Evolutionary conservation across 768 basidiomycete species (phyloP).

Genomic region (Auricularia heimuer): DNA sequence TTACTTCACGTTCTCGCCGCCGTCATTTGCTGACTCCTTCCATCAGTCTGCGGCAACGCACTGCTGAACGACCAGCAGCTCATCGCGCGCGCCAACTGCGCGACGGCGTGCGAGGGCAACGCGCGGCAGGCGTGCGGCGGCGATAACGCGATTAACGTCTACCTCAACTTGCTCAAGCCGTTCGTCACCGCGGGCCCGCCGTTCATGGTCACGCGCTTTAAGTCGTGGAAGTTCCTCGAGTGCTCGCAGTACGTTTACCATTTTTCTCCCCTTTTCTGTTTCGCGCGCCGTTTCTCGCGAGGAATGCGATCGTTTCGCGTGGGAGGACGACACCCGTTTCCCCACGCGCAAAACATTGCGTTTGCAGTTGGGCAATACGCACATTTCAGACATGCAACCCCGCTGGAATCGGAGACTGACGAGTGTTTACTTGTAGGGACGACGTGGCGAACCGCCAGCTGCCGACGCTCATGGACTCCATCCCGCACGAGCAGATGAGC

Average conservation of each 20-base stretch:
- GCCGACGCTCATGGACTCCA: not conserved
- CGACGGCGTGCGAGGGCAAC: not conserved
- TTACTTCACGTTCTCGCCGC: too few species aligned
- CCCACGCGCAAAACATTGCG: too few species aligned
- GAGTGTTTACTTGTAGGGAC: not conserved
- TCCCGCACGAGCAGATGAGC: conserved; percentile 1
- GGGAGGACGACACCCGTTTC: too few species aligned
- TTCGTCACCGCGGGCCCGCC: not conserved
- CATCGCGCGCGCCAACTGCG: not conserved
- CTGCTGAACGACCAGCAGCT: not conserved
- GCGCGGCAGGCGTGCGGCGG: not conserved
- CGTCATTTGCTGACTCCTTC: not conserved
- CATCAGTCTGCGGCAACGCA: not conserved
- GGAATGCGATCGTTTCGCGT: too few species aligned
- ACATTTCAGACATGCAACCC: too few species aligned
- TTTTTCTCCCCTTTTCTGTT: not conserved
- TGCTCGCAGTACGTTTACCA: not conserved
- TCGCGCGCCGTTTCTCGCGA: too few species aligned
- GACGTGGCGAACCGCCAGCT: not conserved
- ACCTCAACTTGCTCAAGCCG: conserved; percentile 1
- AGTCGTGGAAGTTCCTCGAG: not conserved
- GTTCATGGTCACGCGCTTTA: not conserved
- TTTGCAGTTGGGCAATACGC: too few species aligned
- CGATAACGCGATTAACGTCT: not conserved
- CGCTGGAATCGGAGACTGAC: too few species aligned